Conservation (phyloP, 352 stramenopile genomes). For the Stephanocyclus meneghinianus region DNA sequence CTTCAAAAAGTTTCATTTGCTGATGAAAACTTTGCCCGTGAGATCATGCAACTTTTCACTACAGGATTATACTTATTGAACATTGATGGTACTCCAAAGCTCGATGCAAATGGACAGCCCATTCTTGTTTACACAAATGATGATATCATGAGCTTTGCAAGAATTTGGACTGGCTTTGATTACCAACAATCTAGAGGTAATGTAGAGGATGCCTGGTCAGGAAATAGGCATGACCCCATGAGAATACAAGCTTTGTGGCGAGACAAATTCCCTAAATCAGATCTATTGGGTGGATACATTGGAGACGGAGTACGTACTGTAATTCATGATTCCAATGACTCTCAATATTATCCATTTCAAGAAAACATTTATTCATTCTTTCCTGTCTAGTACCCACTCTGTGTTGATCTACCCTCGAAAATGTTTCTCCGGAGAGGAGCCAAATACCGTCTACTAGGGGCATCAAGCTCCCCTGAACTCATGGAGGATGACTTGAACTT, state of each 20-base stretch:
- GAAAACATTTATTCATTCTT: background rate
- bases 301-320: slow-evolving; percentile 43
- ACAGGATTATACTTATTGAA: slow-evolving; percentile 72
- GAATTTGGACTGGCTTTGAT: slow-evolving; percentile 79
- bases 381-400: slow-evolving; percentile 41
- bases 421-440: slow-evolving; percentile 65
- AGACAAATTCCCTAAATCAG: slow-evolving; percentile 76
- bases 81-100: slow-evolving; percentile 63
- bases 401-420: slow-evolving; percentile 52
- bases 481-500: slow-evolving; percentile 51
- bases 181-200: slow-evolving; percentile 60
- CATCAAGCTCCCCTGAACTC: slow-evolving; percentile 43
- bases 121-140: slow-evolving; percentile 76
- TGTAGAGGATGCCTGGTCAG: slow-evolving; percentile 54
- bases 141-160: slow-evolving; percentile 76
- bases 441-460: slow-evolving; percentile 55
- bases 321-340: slow-evolving; percentile 8
- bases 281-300: slow-evolving; percentile 68
- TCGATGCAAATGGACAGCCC: slow-evolving; percentile 56
- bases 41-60: slow-evolving; percentile 76
- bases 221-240: slow-evolving; percentile 77
- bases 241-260: slow-evolving; percentile 63
- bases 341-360: background rate
- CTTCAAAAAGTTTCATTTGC: slow-evolving; percentile 48
- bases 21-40: slow-evolving; percentile 70